Evolutionary conservation across 2,329 filamentous ascomycete genomes (phyloP).

Genomic region (Calonectria honghensis): DNA sequence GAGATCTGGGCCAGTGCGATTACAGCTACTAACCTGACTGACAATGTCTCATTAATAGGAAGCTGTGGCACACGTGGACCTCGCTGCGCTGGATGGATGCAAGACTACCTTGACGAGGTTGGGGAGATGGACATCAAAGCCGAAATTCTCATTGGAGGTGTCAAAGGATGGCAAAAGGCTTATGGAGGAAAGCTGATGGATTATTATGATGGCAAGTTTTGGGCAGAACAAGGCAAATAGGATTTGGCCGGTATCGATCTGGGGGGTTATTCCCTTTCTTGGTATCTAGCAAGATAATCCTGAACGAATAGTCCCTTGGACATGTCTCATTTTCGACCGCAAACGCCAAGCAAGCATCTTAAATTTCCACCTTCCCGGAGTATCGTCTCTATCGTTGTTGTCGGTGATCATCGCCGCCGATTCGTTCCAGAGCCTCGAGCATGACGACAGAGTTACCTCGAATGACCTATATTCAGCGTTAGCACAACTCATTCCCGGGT

Average conservation of each 20-base stretch:
- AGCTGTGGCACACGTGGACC: constrained; percentile 71
- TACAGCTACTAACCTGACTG: neutral
- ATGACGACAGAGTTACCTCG: constrained; percentile 99
- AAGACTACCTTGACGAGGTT: constrained; percentile 71
- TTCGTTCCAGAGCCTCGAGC: constrained; percentile 88
- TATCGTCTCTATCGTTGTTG: constrained; percentile 55
- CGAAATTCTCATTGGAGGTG: constrained; percentile 70
- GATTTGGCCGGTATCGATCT: constrained; percentile 39
- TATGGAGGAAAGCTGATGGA: constrained; percentile 70
- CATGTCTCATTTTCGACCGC: constrained; percentile 56
- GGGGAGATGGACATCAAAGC: constrained; percentile 66
- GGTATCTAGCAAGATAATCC: constrained; percentile 57
- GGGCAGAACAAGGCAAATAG: constrained; percentile 56
- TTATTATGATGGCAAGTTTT: constrained; percentile 67
- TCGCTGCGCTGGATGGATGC: constrained; percentile 73
- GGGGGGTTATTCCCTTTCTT: constrained; percentile 53
- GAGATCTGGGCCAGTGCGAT: constrained; percentile 37
- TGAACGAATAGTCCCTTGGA: constrained; percentile 49
- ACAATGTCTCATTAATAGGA: constrained; percentile 57
- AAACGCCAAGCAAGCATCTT: constrained; percentile 60
- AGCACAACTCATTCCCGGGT: constrained; percentile 46
- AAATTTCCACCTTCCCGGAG: constrained; percentile 46
- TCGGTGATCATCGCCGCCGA: constrained; percentile 75
- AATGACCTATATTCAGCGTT: constrained; percentile 80
- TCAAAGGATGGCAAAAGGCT: constrained; percentile 73